These are phyloP conservation scores for Vanilla planifolia DNA, from an alignment of 106 monocot genomes.

Conservation along the genomic window DNA sequence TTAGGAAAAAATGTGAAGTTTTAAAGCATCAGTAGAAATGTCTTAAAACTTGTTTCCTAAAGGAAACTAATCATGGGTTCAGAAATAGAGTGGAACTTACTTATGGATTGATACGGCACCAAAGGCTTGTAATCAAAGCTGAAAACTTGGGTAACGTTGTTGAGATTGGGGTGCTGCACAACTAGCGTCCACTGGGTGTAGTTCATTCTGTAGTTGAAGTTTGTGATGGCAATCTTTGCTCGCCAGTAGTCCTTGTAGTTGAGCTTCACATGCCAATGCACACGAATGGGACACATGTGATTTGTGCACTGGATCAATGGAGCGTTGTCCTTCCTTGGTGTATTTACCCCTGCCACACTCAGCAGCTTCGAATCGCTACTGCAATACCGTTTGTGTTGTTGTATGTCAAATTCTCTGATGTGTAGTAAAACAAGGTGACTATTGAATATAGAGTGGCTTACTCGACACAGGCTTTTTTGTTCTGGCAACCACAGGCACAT, in stretches of 20 bases:
- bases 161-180: slow-evolving; percentile 64
- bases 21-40: no score
- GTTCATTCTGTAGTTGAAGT: slow-evolving; percentile 72
- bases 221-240: slow-evolving; percentile 58
- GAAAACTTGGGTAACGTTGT: slow-evolving; percentile 63
- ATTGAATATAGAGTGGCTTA: slow-evolving; percentile 18
- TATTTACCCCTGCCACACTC: slow-evolving; percentile 35
- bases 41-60: no score
- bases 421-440: no score
- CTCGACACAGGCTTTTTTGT: slow-evolving; percentile 73
- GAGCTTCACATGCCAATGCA: slow-evolving; percentile 82
- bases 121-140: slow-evolving; percentile 74
- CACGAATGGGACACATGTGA: slow-evolving; percentile 73
- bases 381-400: slow-evolving; percentile 10
- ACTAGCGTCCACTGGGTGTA: slow-evolving; percentile 79
- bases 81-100: no score
- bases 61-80: no score
- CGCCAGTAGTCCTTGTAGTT: slow-evolving; percentile 88
- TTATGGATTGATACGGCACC: slow-evolving; percentile 56
- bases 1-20: no score
- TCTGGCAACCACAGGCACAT: slow-evolving; percentile 68
- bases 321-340: slow-evolving; percentile 42
- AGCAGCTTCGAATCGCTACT: slow-evolving; percentile 46
- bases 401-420: no score
- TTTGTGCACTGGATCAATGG: slow-evolving; percentile 70